Conservation (phyloP, 2,329 filamentous ascomycete genomes). For the Fusarium austroafricanum region DNA sequence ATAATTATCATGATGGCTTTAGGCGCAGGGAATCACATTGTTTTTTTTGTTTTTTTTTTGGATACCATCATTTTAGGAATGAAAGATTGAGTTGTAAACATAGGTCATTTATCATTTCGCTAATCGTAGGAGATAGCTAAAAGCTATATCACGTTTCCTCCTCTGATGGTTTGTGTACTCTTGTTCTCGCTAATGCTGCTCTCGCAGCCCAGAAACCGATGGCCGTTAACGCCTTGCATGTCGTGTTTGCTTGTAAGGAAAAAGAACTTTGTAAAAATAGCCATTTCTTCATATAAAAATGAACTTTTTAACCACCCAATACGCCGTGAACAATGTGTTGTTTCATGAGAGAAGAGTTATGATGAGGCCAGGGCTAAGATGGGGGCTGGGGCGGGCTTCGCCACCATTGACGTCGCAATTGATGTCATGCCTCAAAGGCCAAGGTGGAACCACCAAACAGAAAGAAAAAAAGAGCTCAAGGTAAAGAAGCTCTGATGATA, state of each 20-base stretch:
- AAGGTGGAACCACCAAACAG: conserved; percentile 2
- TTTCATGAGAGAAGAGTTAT: conserved; percentile 9
- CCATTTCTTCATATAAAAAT: conserved; percentile 32
- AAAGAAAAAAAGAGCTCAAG: conserved; percentile 2
- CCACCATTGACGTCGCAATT: conserved; percentile 36
- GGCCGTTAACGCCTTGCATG: conserved; percentile 34
- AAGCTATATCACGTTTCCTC: neutral
- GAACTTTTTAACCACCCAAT: conserved; percentile 27
- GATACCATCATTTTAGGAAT: too few relatives aligned
- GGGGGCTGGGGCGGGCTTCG: conserved; percentile 24
- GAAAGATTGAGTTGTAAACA: neutral
- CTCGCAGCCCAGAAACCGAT: neutral
- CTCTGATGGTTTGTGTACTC: conserved; percentile 9
- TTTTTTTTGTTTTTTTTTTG: too few relatives aligned
- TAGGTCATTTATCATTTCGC: conserved; percentile 29
- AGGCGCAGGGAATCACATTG: neutral
- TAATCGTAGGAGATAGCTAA: conserved; percentile 6
- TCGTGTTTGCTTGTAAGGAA: conserved; percentile 29
- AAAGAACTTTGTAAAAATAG: conserved; percentile 14
- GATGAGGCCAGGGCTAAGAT: neutral
- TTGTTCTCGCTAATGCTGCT: conserved; percentile 8
- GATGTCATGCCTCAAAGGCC: conserved; percentile 25
- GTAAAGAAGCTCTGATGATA: neutral
- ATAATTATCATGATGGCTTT: neutral
- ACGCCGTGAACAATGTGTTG: conserved; percentile 23